A percentile compares a stretch with the other conserved stretches of the same genome.
Conservation (phyloP, 2,329 filamentous ascomycete species). For the Diaporthe helianthi region DNA sequence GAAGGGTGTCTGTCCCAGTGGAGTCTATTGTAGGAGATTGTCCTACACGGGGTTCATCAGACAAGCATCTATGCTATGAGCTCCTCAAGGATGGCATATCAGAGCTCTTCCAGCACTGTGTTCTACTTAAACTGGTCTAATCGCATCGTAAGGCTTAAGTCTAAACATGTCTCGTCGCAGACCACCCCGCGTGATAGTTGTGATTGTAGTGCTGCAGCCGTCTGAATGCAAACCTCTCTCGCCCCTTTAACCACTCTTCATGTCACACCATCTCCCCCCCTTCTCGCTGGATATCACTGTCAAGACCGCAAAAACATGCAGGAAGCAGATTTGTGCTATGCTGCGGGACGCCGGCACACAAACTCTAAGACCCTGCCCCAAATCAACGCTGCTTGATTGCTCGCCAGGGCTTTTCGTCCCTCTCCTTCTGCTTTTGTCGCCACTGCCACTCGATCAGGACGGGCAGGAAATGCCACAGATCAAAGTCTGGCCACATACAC, state of each 20-base stretch:
- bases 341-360: not conserved
- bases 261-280: not conserved
- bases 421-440: constrained; percentile 64
- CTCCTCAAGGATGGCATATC: too few species aligned
- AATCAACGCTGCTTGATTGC: constrained; percentile 43
- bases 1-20: too few species aligned
- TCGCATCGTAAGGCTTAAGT: not conserved
- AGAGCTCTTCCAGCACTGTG: not conserved
- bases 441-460: constrained; percentile 91
- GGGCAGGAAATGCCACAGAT: constrained; percentile 90
- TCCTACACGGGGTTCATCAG: too few species aligned
- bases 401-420: constrained; percentile 53
- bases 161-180: not conserved
- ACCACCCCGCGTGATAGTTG: not conserved
- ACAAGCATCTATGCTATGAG: too few species aligned
- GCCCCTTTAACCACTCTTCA: not conserved
- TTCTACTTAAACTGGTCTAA: not conserved
- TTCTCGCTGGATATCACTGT: constrained; percentile 26
- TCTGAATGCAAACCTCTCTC: not conserved
- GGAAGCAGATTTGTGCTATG: constrained; percentile 1
- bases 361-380: too few species aligned
- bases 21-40: too few species aligned
- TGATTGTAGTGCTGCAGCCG: not conserved
- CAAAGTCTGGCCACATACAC: constrained; percentile 95
- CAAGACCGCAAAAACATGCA: constrained; percentile 11